Conservation (phyloP, 108 stramenopile species). For the Aurantiochytrium sp. region DNA sequence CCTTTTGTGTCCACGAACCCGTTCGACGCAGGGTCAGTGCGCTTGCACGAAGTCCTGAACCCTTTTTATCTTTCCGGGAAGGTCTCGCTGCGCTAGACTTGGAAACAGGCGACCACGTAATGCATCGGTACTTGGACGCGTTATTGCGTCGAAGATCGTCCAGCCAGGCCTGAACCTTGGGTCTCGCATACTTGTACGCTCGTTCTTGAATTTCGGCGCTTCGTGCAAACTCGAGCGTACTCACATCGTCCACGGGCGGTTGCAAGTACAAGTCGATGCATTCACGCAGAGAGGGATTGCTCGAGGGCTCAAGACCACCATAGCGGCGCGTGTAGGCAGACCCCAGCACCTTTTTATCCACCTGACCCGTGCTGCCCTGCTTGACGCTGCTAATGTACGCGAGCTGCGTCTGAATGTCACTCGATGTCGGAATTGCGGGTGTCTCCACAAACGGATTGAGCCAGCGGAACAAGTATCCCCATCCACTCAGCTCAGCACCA, state of each 20-base stretch:
- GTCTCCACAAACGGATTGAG: constrained; percentile 7
- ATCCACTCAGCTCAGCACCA: constrained; percentile 13
- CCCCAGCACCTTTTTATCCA: neutral
- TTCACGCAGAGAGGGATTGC: neutral
- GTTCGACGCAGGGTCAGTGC: neutral
- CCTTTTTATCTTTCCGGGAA: neutral
- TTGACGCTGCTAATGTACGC: neutral
- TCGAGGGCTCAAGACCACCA: neutral
- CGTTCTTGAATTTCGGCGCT: neutral
- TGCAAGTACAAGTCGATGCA: neutral
- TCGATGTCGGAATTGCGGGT: neutral
- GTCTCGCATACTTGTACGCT: neutral
- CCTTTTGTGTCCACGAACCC: neutral
- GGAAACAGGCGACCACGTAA: neutral
- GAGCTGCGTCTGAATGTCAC: constrained; percentile 11
- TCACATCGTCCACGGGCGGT: neutral
- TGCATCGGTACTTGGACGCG: neutral
- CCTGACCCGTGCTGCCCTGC: neutral
- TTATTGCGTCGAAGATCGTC: neutral
- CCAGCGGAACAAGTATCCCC: neutral
- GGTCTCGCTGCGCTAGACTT: neutral
- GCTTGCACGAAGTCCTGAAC: neutral
- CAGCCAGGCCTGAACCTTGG: neutral
- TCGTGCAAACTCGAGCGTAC: neutral
- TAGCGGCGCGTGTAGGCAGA: neutral